Evolutionary conservation across 768 basidiomycete species (phyloP).

Genomic region (Rhodotorula paludigena): DNA sequence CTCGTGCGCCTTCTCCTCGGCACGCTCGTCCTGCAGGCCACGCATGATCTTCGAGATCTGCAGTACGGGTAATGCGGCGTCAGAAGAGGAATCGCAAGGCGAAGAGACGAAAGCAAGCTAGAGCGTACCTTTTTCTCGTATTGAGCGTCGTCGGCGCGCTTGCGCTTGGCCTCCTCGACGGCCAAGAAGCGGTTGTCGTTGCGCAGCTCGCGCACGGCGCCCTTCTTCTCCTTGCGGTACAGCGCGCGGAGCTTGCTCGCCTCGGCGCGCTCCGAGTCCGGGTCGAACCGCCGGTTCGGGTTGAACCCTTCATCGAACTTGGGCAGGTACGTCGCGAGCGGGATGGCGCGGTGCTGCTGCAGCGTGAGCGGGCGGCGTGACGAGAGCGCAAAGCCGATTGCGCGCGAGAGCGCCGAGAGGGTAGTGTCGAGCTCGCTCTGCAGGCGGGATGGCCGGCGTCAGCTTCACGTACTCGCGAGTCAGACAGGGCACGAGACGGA

Average conservation of each 20-base stretch:
- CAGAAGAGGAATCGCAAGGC: too few relatives aligned
- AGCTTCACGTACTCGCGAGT: neutral
- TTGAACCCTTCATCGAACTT: slow-evolving; percentile 68
- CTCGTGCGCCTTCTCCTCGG: slow-evolving; percentile 90
- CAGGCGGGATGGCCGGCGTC: neutral
- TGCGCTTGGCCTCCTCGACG: slow-evolving; percentile 73
- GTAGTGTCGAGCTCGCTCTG: slow-evolving; percentile 19
- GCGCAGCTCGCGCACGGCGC: slow-evolving; percentile 89
- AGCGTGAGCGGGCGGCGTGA: slow-evolving; percentile 70
- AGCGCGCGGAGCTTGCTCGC: slow-evolving; percentile 75
- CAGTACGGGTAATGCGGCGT: neutral
- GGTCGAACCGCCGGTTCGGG: slow-evolving; percentile 60
- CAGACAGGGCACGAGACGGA: slow-evolving; percentile 45
- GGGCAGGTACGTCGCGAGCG: slow-evolving; percentile 86
- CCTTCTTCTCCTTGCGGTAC: slow-evolving; percentile 93
- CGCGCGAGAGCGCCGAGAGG: slow-evolving; percentile 13
- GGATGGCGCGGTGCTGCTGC: slow-evolving; percentile 92
- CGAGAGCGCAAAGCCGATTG: slow-evolving; percentile 32
- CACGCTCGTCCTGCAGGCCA: slow-evolving; percentile 69
- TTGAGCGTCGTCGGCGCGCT: slow-evolving; percentile 71
- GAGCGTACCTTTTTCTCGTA: slow-evolving; percentile 59
- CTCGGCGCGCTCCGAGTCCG: slow-evolving; percentile 85
- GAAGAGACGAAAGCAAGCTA: neutral
- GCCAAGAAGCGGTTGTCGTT: slow-evolving; percentile 95
- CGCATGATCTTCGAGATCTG: slow-evolving; percentile 69